Percentiles rank a stretch among this genome's conserved stretches.
Evolutionary conservation across 805 yeast species (phyloP).

Genomic region (Kodamaea lidongshanica): DNA sequence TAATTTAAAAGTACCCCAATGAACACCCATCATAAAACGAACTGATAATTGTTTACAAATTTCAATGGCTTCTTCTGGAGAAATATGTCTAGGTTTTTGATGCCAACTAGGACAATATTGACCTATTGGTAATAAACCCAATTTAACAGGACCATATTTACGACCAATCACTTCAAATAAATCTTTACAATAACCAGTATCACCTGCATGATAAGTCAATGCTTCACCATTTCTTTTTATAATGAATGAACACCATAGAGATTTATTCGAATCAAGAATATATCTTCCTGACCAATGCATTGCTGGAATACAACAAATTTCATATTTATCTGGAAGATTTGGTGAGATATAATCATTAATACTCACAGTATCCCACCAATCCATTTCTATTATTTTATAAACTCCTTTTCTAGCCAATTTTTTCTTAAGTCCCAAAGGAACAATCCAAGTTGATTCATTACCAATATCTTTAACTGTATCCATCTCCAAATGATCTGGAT

Average conservation of each 20-base stretch:
- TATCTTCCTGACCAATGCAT: constrained; percentile 96
- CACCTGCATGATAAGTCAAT: constrained; percentile 86
- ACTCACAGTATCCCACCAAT: constrained; percentile 76
- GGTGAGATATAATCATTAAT: constrained; percentile 35
- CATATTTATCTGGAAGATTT: constrained; percentile 48
- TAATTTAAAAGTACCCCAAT: constrained; percentile 92
- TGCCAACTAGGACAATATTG: constrained; percentile 96
- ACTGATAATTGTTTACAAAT: constrained; percentile 61
- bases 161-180: constrained; percentile 62
- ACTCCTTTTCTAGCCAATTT: constrained; percentile 56
- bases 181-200: constrained; percentile 81
- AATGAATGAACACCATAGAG: constrained; percentile 87
- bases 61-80: constrained; percentile 69
- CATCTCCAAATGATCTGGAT: constrained; percentile 88
- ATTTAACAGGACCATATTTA: constrained; percentile 48
- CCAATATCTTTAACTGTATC: constrained; percentile 47
- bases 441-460: constrained; percentile 70
- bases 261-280: constrained; percentile 69
- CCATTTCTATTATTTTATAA: constrained; percentile 63
- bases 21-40: constrained; percentile 72
- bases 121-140: constrained; percentile 86
- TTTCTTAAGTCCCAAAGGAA: constrained; percentile 71
- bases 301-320: constrained; percentile 84
- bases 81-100: constrained; percentile 80
- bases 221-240: constrained; percentile 63